Base-by-base conservation (phyloP, 2,329 filamentous ascomycete species). In the Trichoderma citrinoviride region DNA sequence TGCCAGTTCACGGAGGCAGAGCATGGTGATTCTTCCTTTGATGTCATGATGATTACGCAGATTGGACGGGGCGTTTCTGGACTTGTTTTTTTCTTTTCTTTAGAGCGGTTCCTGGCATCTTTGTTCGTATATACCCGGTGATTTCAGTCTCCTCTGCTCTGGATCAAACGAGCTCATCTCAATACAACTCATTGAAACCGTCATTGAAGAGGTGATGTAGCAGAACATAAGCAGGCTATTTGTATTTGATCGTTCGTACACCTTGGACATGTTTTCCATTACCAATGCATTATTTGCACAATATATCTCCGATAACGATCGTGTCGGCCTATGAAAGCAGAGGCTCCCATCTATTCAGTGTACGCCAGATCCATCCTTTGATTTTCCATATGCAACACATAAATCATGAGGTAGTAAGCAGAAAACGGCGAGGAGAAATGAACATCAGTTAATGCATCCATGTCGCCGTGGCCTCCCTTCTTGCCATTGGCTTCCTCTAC, bases 361-460 rank as follows among this genome's bases (percentile, higher is more conserved):
- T 61, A 6, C 49, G 49, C 49, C 60, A 49, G 19, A 23, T 19
- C 40, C 60, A 62, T 54, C 40, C 60, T 54, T 62, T 46, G 25
- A 6, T 33, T 5, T n/a, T 27, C 27, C 19, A 46, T 12, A 15
- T 46, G 46, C 46, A 29, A 40, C 14, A 25, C 10, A 33, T n/a
- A 37, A 33, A 25, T 37, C 33, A 37, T 19, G 33, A 23, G 7
- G 12, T 19, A 43, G n/a, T n/a, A 43, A 54, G 5, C 23, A 56
- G 14, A 37, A 33, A 33, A 27, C 5, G 27, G 6, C 6, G 27
- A 46, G n/a, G 15, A 44, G 29, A 53, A 12, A n/a, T 10, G 7
- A 52, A 29, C 6, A 53, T 46, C 47, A 19, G n/a, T 43, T 61
- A 37, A n/a, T 62, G 40, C 49, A 46, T 25, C n/a, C 7, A 46